Evolutionary conservation across 768 basidiomycete genomes (phyloP), one percentile per base, ranked within the genome.

Genomic region (Naganishia onofrii): DNA sequence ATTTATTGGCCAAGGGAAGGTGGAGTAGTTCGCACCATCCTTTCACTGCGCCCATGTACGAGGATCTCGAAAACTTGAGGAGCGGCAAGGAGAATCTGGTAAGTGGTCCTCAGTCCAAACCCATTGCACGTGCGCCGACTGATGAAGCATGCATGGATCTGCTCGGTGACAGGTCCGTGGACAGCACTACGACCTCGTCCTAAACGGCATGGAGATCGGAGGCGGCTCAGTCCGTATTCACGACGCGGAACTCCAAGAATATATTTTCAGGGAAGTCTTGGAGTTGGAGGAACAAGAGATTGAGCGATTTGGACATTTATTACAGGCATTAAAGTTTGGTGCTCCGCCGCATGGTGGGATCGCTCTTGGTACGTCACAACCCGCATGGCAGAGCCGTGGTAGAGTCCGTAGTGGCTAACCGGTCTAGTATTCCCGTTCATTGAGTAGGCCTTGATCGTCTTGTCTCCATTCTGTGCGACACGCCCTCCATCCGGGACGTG

Each of bases 291-390:
- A 89, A 55, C 76, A 84, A 66, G 93, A 96, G 80, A 86, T 87
- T 69, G 81, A 84, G 9, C 85, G 91, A 5, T 97, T 97, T 82
- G 82, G 86, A 68, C 93, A 93, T 76, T 86, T 97, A 0, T 82
- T 95, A 42, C 88, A 92, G 76, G 94, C 94, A 19, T 85, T 97
- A 69, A 84, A 84, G 76, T 92, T 88, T 80, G 94, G 94, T 69
- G 94, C 94, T 19, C 93, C 94, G 28, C 94, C 94, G 74, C 94
- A 97, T 83, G 94, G 91, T 42, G 94, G 94, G 52, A 90, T 96
- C 66, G 94, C 94, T 1, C 84, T 97, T 67, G 93, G 93, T 90
- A 79, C 66, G 84, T 82, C 42, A 51, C 6, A n/a, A 6, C n/a
- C n/a, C n/a, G n/a, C n/a, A n/a, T n/a, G n/a, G n/a, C n/a, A 36